Conservation (phyloP, 1,284 basidiomycete genomes). For the Ceratobasidium papillatum region DNA sequence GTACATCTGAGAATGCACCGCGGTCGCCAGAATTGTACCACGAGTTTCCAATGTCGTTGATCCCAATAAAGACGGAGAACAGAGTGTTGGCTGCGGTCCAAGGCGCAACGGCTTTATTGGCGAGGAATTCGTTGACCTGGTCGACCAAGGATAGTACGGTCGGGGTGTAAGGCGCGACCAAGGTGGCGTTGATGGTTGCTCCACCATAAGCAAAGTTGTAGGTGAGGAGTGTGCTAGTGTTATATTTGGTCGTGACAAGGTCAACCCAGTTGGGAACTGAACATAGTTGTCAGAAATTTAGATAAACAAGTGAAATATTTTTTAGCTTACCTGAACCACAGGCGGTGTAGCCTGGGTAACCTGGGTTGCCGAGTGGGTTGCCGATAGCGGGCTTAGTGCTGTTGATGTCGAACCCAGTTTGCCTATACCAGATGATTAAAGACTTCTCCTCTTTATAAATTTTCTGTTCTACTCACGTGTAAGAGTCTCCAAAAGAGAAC, state of each 20-base stretch:
- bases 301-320: too few species aligned
- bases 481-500: slow-evolving; percentile 45
- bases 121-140: slow-evolving; percentile 64
- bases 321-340: slow-evolving; percentile 40
- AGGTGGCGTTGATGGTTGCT: slow-evolving; percentile 41
- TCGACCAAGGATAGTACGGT: slow-evolving; percentile 41
- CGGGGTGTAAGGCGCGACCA: slow-evolving; percentile 42
- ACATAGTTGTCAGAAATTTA: neutral
- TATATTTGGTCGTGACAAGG: slow-evolving; percentile 41
- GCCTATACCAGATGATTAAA: neutral
- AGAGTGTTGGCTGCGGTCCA: slow-evolving; percentile 66
- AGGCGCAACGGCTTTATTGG: slow-evolving; percentile 59
- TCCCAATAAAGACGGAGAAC: slow-evolving; percentile 72
- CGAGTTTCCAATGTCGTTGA: slow-evolving; percentile 50
- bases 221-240: slow-evolving; percentile 39
- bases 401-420: slow-evolving; percentile 38
- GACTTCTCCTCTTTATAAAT: neutral
- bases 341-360: slow-evolving; percentile 42
- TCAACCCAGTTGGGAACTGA: slow-evolving; percentile 44
- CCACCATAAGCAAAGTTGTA: slow-evolving; percentile 45
- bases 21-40: slow-evolving; percentile 50
- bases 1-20: slow-evolving; percentile 64
- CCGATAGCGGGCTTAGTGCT: slow-evolving; percentile 30
- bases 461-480: slow-evolving; percentile 24
- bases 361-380: slow-evolving; percentile 40